Conservation (phyloP, 768 basidiomycete genomes). For the Clitopilus passeckerianus region DNA sequence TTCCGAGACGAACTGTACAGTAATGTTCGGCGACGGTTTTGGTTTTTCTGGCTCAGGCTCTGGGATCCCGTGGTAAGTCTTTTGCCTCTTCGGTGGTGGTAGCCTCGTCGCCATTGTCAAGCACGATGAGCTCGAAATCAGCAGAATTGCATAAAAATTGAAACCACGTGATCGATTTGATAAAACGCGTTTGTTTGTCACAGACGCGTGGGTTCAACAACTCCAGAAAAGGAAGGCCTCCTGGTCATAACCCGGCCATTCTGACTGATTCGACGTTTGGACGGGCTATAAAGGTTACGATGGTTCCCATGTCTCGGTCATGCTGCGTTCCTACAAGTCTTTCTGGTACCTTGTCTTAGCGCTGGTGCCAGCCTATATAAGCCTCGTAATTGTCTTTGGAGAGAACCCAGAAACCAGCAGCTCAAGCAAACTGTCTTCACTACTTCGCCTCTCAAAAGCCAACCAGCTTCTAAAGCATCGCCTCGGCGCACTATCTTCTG, state of each 20-base stretch:
- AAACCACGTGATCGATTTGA: not conserved
- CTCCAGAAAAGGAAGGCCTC: constrained; percentile 5
- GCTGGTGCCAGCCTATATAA: constrained; percentile 35
- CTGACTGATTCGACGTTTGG: constrained; percentile 2
- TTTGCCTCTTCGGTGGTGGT: constrained; percentile 86
- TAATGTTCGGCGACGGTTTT: constrained; percentile 52
- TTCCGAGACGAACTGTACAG: constrained; percentile 91
- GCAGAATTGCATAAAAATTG: not conserved
- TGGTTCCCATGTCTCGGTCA: constrained; percentile 20
- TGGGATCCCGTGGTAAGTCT: constrained; percentile 71
- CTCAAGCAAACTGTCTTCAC: constrained; percentile 31
- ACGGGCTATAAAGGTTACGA: constrained; percentile 7
- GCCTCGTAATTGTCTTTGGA: constrained; percentile 28
- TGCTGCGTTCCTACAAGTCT: constrained; percentile 24
- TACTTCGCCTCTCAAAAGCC: constrained; percentile 29
- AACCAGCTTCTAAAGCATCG: constrained; percentile 22
- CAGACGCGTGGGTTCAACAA: constrained; percentile 9
- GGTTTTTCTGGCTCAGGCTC: constrained; percentile 51
- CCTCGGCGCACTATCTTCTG: constrained; percentile 6
- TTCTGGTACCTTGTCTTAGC: constrained; percentile 30
- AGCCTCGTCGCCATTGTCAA: constrained; percentile 73
- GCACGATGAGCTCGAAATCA: not conserved
- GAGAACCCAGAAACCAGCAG: constrained; percentile 19
- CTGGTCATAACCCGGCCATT: constrained; percentile 4
- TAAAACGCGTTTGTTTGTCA: constrained; percentile 6